Conservation (phyloP, 169 alveolate species). For the Babesia microti region DNA sequence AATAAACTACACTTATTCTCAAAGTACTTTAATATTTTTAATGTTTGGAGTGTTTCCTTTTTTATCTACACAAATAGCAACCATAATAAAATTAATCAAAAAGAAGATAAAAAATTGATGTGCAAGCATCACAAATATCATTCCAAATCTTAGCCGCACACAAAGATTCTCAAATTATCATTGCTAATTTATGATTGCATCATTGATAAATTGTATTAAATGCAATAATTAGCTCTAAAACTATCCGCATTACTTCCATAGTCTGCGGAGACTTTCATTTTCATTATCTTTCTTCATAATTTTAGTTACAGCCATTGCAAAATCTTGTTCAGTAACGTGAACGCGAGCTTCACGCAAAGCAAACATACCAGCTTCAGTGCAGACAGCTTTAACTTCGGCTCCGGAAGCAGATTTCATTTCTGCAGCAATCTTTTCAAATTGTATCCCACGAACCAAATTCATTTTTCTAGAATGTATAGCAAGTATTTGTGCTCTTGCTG, state of each 20-base stretch:
- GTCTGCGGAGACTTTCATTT: constrained; percentile 73
- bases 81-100: too few species aligned
- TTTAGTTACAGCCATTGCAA: constrained; percentile 90
- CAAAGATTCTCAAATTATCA: too few species aligned
- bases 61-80: too few species aligned
- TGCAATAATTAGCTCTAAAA: too few species aligned
- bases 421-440: constrained; percentile 84
- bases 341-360: constrained; percentile 97
- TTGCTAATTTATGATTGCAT: too few species aligned
- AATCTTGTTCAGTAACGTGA: constrained; percentile 97
- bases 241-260: constrained; percentile 84
- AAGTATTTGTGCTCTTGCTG: constrained; percentile 87
- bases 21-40: too few species aligned
- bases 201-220: too few species aligned
- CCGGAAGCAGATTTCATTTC: constrained; percentile 93
- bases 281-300: constrained; percentile 89
- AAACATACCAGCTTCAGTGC: constrained; percentile 99
- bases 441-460: constrained; percentile 94
- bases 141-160: too few species aligned
- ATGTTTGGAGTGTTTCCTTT: too few species aligned
- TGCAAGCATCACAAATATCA: too few species aligned
- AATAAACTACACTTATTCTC: too few species aligned
- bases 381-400: constrained; percentile 98
- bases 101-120: too few species aligned
- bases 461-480: constrained; percentile 93